Base-by-base conservation (phyloP, 1,139 yeast genomes). In the Taphrina flavorubra region DNA sequence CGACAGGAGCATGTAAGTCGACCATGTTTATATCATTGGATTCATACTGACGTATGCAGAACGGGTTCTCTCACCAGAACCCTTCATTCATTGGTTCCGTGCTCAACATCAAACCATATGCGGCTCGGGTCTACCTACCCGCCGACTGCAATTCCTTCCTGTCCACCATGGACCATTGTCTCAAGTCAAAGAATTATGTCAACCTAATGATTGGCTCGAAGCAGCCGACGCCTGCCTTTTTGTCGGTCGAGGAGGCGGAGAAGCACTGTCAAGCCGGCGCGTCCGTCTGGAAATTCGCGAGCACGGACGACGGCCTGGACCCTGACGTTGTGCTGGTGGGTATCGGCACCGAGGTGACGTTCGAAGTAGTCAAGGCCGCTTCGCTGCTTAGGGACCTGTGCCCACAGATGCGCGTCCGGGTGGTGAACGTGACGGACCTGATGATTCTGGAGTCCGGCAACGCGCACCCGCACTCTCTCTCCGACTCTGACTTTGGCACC, bases 191-290 rank as follows among this genome's bases (percentile, higher is more conserved):
- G 60, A 72, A 72, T 62, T 71, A 70, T 51, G 69, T 72, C 51
- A 72, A 72, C 65, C 63, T 72, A 64, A 70, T 72, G 74, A 72
- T 72, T 37, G 73, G 73, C 3, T 68, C 71, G 34, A 72, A 72
- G 67, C 70, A 70, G 34, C 72, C 72, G 25, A 67, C 69, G 6
- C 73, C 73, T 8, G 68, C 69, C 37, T 72, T 64, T 64, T 70
- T 72, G 14, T 51, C 68, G 37, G 64, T 69, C 20, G 74, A 72
- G 39, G 74, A 72, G 40, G 74, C 74, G 14, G 73, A 72, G 51
- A 69, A 64, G 18, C 74, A 72, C 60, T 71, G 73, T 51, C 69
- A 69, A 6, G 73, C 73, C n/a, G 74, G 74, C n/a, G 74, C 74
- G 13, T 69, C 72, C n/a, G 69, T 72, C 40, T 72, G 72, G 72